phyloP scores from a whole-genome alignment of 352 stramenopile species.

The Plasmopara viticola region DNA sequence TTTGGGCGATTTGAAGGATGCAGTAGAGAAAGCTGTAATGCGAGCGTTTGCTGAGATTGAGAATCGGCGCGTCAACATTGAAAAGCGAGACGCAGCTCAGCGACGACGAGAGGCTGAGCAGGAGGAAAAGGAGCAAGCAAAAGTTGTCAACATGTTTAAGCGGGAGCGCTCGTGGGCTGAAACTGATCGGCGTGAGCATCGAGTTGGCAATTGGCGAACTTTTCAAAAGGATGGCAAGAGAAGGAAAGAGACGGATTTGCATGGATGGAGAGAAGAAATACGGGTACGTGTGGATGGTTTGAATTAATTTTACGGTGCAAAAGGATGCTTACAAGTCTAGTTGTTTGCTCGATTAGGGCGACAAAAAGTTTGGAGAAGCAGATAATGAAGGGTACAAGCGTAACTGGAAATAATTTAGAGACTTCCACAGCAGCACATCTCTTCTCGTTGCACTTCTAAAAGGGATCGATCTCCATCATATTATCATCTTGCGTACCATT shows the following conservation, averaged over 20 bases:
- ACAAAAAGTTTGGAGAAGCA: slow-evolving; percentile 54
- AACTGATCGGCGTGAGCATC: slow-evolving; percentile 65
- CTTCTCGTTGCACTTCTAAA: slow-evolving; percentile 15
- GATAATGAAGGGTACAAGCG: slow-evolving; percentile 78
- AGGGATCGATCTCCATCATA: slow-evolving; percentile 57
- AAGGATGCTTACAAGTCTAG: slow-evolving; percentile 4
- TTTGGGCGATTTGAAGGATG: slow-evolving; percentile 50
- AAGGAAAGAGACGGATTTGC: slow-evolving; percentile 49
- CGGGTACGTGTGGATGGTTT: slow-evolving; percentile 24
- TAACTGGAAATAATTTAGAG: slow-evolving; percentile 67
- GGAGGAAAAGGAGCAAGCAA: slow-evolving; percentile 65
- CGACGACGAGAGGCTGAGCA: slow-evolving; percentile 65
- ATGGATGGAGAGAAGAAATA: slow-evolving; percentile 61
- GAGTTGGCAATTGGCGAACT: slow-evolving; percentile 70
- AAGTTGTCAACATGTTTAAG: slow-evolving; percentile 65
- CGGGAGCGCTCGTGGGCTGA: slow-evolving; percentile 72
- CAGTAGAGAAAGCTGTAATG: slow-evolving; percentile 70
- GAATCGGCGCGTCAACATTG: slow-evolving; percentile 66
- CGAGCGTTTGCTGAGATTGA: slow-evolving; percentile 83
- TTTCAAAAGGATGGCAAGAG: slow-evolving; percentile 76
- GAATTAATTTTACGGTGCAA: neutral
- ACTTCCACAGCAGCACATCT: slow-evolving; percentile 11
- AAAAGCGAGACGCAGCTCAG: slow-evolving; percentile 62
- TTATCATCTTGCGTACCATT: slow-evolving; percentile 31
- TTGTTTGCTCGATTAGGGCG: slow-evolving; percentile 25